phyloP scores from a whole-genome alignment of 371 early-diverging fungal genomes.

The Mucor lusitanicus region DNA sequence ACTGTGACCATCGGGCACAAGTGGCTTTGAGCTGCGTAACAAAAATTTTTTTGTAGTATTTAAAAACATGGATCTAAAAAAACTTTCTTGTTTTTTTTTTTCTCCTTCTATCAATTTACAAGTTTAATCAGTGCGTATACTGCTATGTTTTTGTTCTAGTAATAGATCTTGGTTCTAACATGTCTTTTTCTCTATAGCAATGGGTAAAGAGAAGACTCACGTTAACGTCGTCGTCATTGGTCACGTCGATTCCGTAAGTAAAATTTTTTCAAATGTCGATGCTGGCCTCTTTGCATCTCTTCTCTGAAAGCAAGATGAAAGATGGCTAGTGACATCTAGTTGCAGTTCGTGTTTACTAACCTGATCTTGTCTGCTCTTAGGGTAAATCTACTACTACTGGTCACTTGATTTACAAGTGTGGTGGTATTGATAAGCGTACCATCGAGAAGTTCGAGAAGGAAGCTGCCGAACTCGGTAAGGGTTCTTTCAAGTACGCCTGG shows the following conservation, averaged over 20 bases:
- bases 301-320: too few relatives aligned
- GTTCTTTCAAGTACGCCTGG: slow-evolving; percentile 98
- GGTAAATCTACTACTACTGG: slow-evolving; percentile 68
- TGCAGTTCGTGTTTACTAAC: too few relatives aligned
- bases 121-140: slow-evolving; percentile 23
- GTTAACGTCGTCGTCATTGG: slow-evolving; percentile 99
- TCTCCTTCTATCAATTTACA: slow-evolving; percentile 8
- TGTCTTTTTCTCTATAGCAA: slow-evolving; percentile 64
- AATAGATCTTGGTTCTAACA: neutral
- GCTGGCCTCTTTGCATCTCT: neutral
- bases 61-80: neutral
- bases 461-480: slow-evolving; percentile 98
- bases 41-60: slow-evolving; percentile 4
- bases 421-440: slow-evolving; percentile 99
- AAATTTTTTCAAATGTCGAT: neutral
- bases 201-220: slow-evolving; percentile 96
- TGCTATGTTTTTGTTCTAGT: neutral
- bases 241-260: slow-evolving; percentile 97
- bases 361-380: too few relatives aligned
- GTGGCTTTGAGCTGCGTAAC: slow-evolving; percentile 21
- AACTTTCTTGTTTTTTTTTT: slow-evolving; percentile 12
- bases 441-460: slow-evolving; percentile 99
- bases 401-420: slow-evolving; percentile 99
- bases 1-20: slow-evolving; percentile 10
- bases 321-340: too few relatives aligned